Evolutionary conservation across 768 basidiomycete species (phyloP).

Genomic region (Lentinula detonsa): DNA sequence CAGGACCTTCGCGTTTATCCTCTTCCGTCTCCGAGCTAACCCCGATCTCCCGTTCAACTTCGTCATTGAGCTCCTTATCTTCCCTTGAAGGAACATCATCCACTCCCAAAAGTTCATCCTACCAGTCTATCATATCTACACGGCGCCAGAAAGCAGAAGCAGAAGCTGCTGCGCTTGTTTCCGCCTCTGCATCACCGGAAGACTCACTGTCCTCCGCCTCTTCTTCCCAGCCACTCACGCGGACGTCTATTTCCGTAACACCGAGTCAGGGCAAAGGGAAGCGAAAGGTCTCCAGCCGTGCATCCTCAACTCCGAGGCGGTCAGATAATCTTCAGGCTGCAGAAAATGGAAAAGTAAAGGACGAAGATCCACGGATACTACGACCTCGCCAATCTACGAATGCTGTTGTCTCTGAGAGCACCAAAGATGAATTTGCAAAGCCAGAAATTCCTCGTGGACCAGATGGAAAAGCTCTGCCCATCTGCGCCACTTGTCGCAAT

Average conservation of each 20-base stretch:
- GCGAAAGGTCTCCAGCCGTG: not conserved
- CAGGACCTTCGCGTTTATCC: not conserved
- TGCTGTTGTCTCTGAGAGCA: constrained; percentile 26
- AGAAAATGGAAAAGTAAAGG: constrained; percentile 40
- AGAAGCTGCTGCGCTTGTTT: not conserved
- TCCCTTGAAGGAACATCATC: constrained; percentile 21
- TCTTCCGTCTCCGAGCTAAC: constrained; percentile 2
- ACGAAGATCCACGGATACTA: constrained; percentile 45
- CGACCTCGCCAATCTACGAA: constrained; percentile 39
- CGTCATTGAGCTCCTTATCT: constrained; percentile 37
- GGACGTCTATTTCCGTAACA: constrained; percentile 1
- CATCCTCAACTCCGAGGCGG: constrained; percentile 11
- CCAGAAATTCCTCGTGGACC: constrained; percentile 45
- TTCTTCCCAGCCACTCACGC: constrained; percentile 1
- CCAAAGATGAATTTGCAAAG: constrained; percentile 25
- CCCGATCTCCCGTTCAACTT: constrained; percentile 25
- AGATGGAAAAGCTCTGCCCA: constrained; percentile 64
- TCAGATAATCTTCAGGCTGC: constrained; percentile 16
- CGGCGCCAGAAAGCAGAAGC: constrained; percentile 45
- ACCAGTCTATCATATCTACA: constrained; percentile 55
- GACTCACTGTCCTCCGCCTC: constrained; percentile 30
- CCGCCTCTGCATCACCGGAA: constrained; percentile 33
- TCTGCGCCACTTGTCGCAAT: constrained; percentile 66
- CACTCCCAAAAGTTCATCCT: constrained; percentile 33
- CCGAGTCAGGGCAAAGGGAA: constrained; percentile 5